Percentiles rank a stretch among this genome's conserved stretches.
Evolutionary conservation across 345 rosid species (phyloP).

Genomic region (Boechera stricta): DNA sequence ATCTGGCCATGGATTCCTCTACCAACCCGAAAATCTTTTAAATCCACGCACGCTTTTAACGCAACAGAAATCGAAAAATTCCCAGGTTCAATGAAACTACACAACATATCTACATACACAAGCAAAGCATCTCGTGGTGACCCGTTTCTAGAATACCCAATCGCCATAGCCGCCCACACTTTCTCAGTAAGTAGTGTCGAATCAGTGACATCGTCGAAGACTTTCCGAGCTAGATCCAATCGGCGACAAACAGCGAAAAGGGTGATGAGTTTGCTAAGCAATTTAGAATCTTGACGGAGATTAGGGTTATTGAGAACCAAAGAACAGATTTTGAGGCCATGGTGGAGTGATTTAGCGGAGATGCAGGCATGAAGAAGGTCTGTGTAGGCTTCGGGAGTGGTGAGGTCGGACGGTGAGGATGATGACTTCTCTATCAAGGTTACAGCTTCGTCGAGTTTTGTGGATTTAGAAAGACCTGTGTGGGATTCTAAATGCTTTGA

Average conservation of each 20-base stretch:
- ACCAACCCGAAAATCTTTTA: conserved; percentile 43
- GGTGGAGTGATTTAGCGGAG: conserved; percentile 51
- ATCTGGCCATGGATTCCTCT: conserved; percentile 56
- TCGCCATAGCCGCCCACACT: conserved; percentile 61
- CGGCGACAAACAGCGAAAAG: conserved; percentile 56
- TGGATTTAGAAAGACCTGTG: background rate
- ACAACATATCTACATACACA: conserved; percentile 48
- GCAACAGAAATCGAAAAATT: conserved; percentile 54
- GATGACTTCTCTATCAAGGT: conserved; percentile 13
- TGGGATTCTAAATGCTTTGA: conserved; percentile 5
- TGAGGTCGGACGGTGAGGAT: conserved; percentile 41
- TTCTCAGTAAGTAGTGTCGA: conserved; percentile 41
- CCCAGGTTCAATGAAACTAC: conserved; percentile 45
- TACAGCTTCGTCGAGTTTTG: conserved; percentile 36
- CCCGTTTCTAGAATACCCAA: conserved; percentile 53
- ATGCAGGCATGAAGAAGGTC: conserved; percentile 53
- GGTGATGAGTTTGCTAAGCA: conserved; percentile 53
- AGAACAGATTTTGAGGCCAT: conserved; percentile 44
- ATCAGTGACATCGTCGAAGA: conserved; percentile 43
- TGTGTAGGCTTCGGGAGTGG: conserved; percentile 39
- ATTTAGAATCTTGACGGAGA: conserved; percentile 43
- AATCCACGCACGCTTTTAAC: conserved; percentile 49
- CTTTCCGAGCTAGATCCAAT: conserved; percentile 47
- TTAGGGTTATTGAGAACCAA: conserved; percentile 37
- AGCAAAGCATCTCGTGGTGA: conserved; percentile 47